Conservation (phyloP, 345 rosid species). For the Aurinia saxatilis region DNA sequence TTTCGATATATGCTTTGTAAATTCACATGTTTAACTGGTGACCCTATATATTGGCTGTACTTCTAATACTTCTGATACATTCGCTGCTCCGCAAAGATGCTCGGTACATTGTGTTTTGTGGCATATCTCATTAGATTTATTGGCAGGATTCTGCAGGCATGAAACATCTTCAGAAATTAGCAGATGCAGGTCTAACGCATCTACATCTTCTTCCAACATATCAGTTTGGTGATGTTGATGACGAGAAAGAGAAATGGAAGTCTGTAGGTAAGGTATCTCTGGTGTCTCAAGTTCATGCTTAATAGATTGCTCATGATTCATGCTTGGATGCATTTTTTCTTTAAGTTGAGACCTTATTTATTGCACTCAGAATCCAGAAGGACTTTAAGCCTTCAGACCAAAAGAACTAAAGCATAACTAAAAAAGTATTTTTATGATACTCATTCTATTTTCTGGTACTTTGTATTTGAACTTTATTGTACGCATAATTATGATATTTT, state of each 20-base stretch:
- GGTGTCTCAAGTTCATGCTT: slow-evolving; percentile 6
- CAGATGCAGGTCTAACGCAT: slow-evolving; percentile 84
- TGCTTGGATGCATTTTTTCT: background rate
- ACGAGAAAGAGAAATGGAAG: slow-evolving; percentile 82
- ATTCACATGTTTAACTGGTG: background rate
- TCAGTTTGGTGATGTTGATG: slow-evolving; percentile 87
- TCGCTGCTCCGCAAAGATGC: background rate
- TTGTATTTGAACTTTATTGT: background rate
- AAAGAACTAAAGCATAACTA: background rate
- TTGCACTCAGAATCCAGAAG: background rate
- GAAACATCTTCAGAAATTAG: slow-evolving; percentile 68
- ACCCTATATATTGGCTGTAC: background rate
- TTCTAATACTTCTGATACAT: background rate
- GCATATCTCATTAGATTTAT: slow-evolving; percentile 11
- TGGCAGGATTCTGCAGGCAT: slow-evolving; percentile 78
- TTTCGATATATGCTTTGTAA: background rate
- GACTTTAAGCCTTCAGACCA: background rate
- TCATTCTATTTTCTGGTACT: background rate
- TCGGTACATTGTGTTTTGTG: background rate
- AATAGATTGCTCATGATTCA: background rate
- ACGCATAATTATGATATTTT: background rate
- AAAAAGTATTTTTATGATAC: background rate
- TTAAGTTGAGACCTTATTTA: background rate
- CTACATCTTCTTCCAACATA: slow-evolving; percentile 82
- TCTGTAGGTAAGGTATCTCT: slow-evolving; percentile 46